Conservation (phyloP, 768 basidiomycete species). For the Lactifluus piperatus region DNA sequence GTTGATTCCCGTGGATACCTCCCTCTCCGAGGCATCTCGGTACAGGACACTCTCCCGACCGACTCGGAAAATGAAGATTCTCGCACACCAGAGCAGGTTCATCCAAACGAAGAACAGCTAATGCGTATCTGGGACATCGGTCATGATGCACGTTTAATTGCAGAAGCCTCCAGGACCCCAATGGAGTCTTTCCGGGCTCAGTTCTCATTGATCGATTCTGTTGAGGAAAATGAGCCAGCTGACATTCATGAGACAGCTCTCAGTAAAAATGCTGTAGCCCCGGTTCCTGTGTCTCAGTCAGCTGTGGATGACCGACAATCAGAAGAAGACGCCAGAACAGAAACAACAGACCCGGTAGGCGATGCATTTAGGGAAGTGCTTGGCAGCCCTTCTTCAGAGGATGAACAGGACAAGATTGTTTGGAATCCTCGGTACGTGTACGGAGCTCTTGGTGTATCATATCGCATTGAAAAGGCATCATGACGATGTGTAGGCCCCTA, state of each 20-base stretch:
- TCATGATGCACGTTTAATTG: conserved; percentile 55
- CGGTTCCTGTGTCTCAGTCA: background rate
- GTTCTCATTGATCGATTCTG: conserved; percentile 16
- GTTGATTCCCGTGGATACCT: conserved; percentile 80
- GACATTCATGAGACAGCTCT: background rate
- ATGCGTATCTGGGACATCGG: conserved; percentile 89
- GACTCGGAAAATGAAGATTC: background rate
- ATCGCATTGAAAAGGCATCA: background rate
- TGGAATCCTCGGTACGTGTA: conserved; percentile 52
- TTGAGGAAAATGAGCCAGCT: background rate
- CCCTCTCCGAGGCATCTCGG: conserved; percentile 62
- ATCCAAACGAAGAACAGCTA: conserved; percentile 93
- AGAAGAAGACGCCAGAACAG: conserved; percentile 51
- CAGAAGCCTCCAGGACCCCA: conserved; percentile 7
- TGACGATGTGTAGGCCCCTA: background rate
- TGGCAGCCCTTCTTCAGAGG: conserved; percentile 34
- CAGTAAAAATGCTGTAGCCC: background rate
- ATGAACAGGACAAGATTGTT: conserved; percentile 67
- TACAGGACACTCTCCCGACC: conserved; percentile 20
- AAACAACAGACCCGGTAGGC: conserved; percentile 67
- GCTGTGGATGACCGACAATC: conserved; percentile 24
- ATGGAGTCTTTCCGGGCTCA: conserved; percentile 11
- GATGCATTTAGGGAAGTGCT: conserved; percentile 51
- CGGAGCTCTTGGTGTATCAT: background rate
- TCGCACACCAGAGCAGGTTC: conserved; percentile 33